Conservation (phyloP, 2,329 filamentous ascomycete genomes). For the Zarea fungicola region DNA sequence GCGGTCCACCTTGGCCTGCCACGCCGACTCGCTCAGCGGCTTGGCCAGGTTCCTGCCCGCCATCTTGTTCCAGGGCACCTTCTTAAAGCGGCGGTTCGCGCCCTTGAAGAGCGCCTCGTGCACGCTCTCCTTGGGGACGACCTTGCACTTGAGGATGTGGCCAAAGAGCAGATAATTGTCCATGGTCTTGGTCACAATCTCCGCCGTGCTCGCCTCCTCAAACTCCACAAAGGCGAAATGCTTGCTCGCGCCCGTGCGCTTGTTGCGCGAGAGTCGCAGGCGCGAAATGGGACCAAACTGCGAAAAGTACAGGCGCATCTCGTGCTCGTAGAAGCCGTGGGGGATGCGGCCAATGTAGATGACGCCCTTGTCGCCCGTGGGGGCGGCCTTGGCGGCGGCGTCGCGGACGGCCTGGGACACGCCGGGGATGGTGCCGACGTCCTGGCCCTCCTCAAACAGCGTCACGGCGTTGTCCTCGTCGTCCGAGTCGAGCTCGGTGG, state of each 20-base stretch:
- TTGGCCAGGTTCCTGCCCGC: slow-evolving; percentile 69
- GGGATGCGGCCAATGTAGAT: slow-evolving; percentile 89
- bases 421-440: slow-evolving; percentile 47
- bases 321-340: slow-evolving; percentile 91
- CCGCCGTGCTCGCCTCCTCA: slow-evolving; percentile 66
- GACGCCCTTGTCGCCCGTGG: slow-evolving; percentile 61
- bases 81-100: slow-evolving; percentile 84
- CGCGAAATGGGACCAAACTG: slow-evolving; percentile 82
- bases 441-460: slow-evolving; percentile 43
- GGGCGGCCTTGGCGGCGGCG: slow-evolving; percentile 29
- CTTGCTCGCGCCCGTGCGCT: slow-evolving; percentile 83
- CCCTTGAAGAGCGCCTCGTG: slow-evolving; percentile 84
- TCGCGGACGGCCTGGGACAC: slow-evolving; percentile 40
- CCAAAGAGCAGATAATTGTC: slow-evolving; percentile 95
- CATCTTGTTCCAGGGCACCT: slow-evolving; percentile 81
- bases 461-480: slow-evolving; percentile 32
- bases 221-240: slow-evolving; percentile 97
- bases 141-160: slow-evolving; percentile 84
- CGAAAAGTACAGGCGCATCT: slow-evolving; percentile 89
- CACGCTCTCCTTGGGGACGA: slow-evolving; percentile 69
- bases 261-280: slow-evolving; percentile 84
- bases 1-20: slow-evolving; percentile 67
- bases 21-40: slow-evolving; percentile 67
- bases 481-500: slow-evolving; percentile 39
- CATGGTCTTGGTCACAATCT: slow-evolving; percentile 93